These are phyloP conservation scores for Plantago coronopus DNA, from an alignment of 305 asterid genomes.

Conservation along the genomic window DNA sequence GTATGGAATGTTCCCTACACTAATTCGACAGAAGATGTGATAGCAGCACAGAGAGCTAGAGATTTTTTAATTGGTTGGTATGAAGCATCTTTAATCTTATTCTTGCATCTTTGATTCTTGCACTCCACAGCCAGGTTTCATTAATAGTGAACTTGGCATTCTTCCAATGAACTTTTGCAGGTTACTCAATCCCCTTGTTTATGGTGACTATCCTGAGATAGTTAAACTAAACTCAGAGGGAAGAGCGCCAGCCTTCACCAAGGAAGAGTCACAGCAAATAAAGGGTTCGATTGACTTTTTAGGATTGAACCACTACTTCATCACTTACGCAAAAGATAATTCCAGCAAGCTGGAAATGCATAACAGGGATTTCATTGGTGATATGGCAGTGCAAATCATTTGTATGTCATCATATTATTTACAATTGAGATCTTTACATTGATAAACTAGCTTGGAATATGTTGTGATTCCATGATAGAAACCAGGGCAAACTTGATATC, in stretches of 20 bases:
- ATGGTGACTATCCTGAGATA: constrained; percentile 47
- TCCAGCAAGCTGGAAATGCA: constrained; percentile 7
- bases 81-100: background rate
- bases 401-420: constrained; percentile 26
- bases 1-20: constrained; percentile 27
- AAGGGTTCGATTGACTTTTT: constrained; percentile 45
- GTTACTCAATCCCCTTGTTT: constrained; percentile 39
- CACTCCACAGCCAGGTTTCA: background rate
- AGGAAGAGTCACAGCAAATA: constrained; percentile 32
- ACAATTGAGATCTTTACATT: background rate
- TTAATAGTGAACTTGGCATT: background rate
- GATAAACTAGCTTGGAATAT: no score
- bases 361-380: constrained; percentile 15
- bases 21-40: constrained; percentile 23
- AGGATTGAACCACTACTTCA: constrained; percentile 42
- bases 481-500: background rate
- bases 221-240: constrained; percentile 27
- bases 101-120: background rate
- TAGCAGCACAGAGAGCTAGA: constrained; percentile 34
- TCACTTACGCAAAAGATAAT: constrained; percentile 23
- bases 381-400: constrained; percentile 25
- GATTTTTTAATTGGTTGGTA: constrained; percentile 34
- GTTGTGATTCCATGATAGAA: no score
- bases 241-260: constrained; percentile 42
- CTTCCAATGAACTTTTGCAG: constrained; percentile 14